Evolutionary conservation across 768 basidiomycete genomes (phyloP).

Genomic region (Phaeotremella skinneri): DNA sequence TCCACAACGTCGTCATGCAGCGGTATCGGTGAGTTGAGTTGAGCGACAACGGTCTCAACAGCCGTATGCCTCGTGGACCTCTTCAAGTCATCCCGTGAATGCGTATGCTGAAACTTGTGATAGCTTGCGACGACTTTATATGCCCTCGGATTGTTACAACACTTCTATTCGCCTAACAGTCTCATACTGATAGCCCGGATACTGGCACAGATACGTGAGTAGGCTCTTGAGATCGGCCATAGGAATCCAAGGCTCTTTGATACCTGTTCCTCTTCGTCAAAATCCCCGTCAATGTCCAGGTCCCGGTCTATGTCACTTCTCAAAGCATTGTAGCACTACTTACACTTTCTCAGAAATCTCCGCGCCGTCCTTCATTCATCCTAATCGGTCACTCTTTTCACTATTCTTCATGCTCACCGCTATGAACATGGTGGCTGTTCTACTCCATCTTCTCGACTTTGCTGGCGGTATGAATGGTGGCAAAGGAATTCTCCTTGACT

Average conservation of each 20-base stretch:
- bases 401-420: constrained; percentile 27
- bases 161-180: constrained; percentile 38
- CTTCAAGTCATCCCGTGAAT: background rate
- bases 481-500: constrained; percentile 39
- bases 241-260: too few species aligned
- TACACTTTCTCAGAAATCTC: constrained; percentile 22
- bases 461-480: constrained; percentile 23
- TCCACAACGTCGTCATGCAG: constrained; percentile 43
- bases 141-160: constrained; percentile 33
- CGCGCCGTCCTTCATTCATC: constrained; percentile 28
- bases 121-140: constrained; percentile 32
- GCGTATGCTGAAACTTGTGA: background rate
- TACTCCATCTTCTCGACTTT: constrained; percentile 37
- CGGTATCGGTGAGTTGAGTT: constrained; percentile 34
- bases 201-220: constrained; percentile 25
- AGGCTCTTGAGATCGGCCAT: background rate
- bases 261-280: too few species aligned
- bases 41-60: too few species aligned
- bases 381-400: constrained; percentile 27
- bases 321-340: background rate
- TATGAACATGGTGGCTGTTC: constrained; percentile 26
- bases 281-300: too few species aligned
- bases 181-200: constrained; percentile 36
- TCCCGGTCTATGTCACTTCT: background rate
- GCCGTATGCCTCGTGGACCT: background rate